phyloP scores from a whole-genome alignment of 306 rosid genomes.

The Casuarina equisetifolia region DNA sequence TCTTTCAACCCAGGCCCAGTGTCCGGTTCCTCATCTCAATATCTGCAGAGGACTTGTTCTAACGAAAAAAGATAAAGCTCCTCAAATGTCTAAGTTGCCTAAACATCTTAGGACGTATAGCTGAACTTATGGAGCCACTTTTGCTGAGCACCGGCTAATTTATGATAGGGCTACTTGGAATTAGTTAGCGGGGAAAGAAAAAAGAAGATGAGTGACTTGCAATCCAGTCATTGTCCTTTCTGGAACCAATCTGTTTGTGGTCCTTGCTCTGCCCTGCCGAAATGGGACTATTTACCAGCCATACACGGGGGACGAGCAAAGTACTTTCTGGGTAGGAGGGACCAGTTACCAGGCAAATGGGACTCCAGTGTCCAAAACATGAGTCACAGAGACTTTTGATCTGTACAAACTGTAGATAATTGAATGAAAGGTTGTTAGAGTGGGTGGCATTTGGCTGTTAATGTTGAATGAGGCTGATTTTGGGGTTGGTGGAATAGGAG shows the following conservation, averaged over 20 bases:
- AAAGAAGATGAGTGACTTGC: background rate
- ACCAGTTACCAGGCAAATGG: background rate
- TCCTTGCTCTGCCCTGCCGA: background rate
- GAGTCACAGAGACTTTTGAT: background rate
- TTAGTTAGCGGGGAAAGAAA: too few relatives aligned
- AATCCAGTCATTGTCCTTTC: background rate
- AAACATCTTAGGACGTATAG: too few relatives aligned
- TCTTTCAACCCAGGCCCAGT: too few relatives aligned
- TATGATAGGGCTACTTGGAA: too few relatives aligned
- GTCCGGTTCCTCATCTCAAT: too few relatives aligned
- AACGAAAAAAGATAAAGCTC: too few relatives aligned
- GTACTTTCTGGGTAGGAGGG: background rate
- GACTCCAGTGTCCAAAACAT: background rate
- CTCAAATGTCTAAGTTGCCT: too few relatives aligned
- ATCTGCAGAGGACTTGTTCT: too few relatives aligned
- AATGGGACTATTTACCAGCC: constrained; percentile 13
- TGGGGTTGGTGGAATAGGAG: too few relatives aligned
- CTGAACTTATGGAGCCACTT: too few relatives aligned
- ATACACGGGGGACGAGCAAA: background rate
- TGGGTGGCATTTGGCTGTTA: background rate
- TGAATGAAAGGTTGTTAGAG: background rate
- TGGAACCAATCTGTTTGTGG: constrained; percentile 8
- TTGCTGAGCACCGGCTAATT: too few relatives aligned
- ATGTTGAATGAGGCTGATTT: too few relatives aligned
- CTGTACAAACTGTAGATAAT: background rate